phyloP scores from a whole-genome alignment of 441 rosid species.

The Theobroma grandiflorum region DNA sequence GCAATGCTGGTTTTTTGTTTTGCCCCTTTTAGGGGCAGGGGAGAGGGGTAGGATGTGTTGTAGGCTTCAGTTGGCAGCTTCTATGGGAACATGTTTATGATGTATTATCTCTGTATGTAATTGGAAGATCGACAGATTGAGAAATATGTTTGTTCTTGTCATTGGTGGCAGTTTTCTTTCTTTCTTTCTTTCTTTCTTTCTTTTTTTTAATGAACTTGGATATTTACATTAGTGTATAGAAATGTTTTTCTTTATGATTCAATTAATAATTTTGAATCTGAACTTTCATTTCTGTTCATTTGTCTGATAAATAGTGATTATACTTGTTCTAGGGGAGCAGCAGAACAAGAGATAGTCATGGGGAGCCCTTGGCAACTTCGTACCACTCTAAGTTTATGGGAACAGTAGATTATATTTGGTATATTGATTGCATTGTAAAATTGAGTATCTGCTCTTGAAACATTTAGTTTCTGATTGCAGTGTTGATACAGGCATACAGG shows the following conservation, averaged over 20 bases:
- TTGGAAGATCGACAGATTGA: background rate
- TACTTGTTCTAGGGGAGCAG: constrained; percentile 58
- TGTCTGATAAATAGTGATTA: background rate
- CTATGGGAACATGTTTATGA: background rate
- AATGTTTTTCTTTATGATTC: background rate
- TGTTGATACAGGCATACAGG: constrained; percentile 70
- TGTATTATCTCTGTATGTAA: background rate
- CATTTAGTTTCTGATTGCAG: constrained; percentile 29
- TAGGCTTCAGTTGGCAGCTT: background rate
- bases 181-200: background rate
- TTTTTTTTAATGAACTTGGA: background rate
- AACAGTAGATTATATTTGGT: constrained; percentile 97
- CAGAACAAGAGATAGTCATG: constrained; percentile 61
- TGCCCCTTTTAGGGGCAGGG: background rate
- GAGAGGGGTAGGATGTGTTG: background rate
- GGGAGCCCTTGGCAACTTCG: constrained; percentile 95
- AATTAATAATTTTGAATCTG: background rate
- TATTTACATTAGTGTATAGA: background rate
- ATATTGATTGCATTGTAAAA: constrained; percentile 19
- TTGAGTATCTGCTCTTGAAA: background rate
- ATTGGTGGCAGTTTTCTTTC: background rate
- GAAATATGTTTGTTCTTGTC: background rate
- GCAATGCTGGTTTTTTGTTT: background rate
- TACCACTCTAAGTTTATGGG: constrained; percentile 82
- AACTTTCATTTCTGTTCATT: background rate